Percentiles rank a stretch among this genome's conserved stretches.
phyloP scores from a whole-genome alignment of 208 protist genomes.

The Herpetomonas samuelpessoai region DNA sequence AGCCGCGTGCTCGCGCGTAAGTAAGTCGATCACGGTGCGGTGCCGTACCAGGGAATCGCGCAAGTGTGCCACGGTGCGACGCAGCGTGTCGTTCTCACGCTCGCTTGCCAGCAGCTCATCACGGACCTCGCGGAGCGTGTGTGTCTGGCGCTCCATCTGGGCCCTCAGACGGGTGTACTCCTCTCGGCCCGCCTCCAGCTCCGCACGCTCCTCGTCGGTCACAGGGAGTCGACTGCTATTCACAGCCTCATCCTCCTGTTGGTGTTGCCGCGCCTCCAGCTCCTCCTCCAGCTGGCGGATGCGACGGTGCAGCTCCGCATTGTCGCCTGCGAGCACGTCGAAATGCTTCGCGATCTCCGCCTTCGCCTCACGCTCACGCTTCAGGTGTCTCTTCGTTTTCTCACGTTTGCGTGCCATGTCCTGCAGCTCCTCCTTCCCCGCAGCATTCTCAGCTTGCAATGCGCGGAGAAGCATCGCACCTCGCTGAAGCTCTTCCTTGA shows the following conservation, averaged over 20 bases:
- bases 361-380: conserved; percentile 17
- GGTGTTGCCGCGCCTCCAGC: conserved; percentile 5
- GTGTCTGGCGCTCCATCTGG: conserved; percentile 35
- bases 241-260: neutral
- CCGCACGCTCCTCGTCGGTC: conserved; percentile 11
- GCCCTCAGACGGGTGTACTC: conserved; percentile 28
- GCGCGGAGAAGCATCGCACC: neutral
- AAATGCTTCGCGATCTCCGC: conserved; percentile 23
- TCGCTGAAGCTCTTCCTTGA: neutral
- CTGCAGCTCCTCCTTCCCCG: conserved; percentile 7
- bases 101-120: conserved; percentile 29
- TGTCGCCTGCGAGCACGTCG: conserved; percentile 32
- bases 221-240: conserved; percentile 1
- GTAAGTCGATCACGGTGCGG: conserved; percentile 48
- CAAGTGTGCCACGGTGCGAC: conserved; percentile 33
- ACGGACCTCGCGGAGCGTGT: conserved; percentile 28
- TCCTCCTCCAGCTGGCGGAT: conserved; percentile 16
- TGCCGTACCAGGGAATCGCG: conserved; percentile 37
- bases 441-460: conserved; percentile 18
- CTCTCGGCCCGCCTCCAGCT: conserved; percentile 11
- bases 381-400: neutral
- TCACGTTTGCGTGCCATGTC: neutral
- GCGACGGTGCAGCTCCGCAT: conserved; percentile 21
- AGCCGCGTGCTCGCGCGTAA: conserved; percentile 19
- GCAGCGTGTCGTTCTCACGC: conserved; percentile 24